phyloP scores from a whole-genome alignment of 2,329 filamentous ascomycete species.

The Tolypocladium sp. region DNA sequence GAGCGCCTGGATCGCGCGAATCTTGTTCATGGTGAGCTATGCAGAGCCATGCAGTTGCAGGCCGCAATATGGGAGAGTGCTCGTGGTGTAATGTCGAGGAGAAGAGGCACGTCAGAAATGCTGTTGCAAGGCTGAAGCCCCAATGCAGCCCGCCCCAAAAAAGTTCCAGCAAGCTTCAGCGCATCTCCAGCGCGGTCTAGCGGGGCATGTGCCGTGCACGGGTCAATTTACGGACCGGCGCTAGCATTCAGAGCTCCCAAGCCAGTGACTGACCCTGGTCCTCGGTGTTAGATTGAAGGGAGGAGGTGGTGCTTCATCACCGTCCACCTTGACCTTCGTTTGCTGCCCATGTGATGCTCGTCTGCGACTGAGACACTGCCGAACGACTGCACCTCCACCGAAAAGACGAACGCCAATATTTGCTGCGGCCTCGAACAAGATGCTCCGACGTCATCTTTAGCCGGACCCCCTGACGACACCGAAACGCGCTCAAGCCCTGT shows the following conservation, averaged over 20 bases:
- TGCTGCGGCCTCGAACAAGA: conserved; percentile 12
- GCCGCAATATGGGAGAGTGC: not conserved
- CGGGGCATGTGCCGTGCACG: conserved; percentile 8
- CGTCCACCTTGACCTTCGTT: conserved; percentile 6
- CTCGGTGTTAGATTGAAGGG: not conserved
- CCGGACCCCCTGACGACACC: conserved; percentile 12
- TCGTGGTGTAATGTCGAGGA: not conserved
- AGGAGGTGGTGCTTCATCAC: not conserved
- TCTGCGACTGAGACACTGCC: not conserved
- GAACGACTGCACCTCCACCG: not conserved
- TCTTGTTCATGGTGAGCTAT: conserved; percentile 68
- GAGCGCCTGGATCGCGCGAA: conserved; percentile 83
- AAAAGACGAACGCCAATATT: not conserved
- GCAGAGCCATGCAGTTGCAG: not conserved
- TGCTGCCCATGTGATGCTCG: not conserved
- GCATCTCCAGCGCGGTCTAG: not conserved
- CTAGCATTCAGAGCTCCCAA: not conserved
- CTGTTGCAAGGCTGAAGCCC: conserved; percentile 5
- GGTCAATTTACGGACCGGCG: conserved; percentile 26
- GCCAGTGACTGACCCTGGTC: conserved; percentile 5
- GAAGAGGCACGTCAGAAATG: not conserved
- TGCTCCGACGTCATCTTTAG: conserved; percentile 16
- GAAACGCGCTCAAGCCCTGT: not conserved
- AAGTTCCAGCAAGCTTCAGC: not conserved
- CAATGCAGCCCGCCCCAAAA: not conserved